A percentile compares a stretch with the other conserved stretches of the same genome.
Evolutionary conservation across 148 eudicot species (phyloP).

Genomic region (Nyssa sinensis): DNA sequence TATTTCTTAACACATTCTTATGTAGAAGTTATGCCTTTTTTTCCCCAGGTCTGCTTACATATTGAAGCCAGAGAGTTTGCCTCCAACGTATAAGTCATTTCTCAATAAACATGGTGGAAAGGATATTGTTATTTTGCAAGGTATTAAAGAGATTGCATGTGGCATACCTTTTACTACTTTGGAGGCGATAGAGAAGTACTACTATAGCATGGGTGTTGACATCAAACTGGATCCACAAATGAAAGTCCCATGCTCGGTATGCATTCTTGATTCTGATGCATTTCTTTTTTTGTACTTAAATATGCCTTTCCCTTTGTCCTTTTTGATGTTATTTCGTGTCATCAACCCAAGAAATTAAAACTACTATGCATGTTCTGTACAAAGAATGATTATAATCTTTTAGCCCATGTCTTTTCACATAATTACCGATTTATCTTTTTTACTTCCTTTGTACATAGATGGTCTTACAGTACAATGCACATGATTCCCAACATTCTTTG

Average conservation of each 20-base stretch:
- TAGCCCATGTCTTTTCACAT: not conserved
- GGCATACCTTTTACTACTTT: conserved; percentile 67
- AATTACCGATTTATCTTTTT: not conserved
- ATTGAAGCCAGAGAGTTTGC: conserved; percentile 85
- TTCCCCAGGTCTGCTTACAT: conserved; percentile 87
- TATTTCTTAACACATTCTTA: not conserved
- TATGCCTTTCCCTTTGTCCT: not conserved
- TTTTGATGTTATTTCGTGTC: not conserved
- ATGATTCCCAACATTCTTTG: no score
- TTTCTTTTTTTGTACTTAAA: not conserved
- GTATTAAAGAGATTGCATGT: conserved; percentile 64
- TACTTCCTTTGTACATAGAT: not conserved
- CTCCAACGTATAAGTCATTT: conserved; percentile 84
- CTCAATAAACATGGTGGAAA: conserved; percentile 98
- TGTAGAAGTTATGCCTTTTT: conserved; percentile 16
- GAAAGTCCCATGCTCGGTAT: conserved; percentile 96
- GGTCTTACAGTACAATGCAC: no score
- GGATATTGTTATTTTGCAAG: conserved; percentile 59
- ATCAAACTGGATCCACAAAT: conserved; percentile 81
- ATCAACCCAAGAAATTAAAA: not conserved
- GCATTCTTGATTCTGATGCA: conserved; percentile 11
- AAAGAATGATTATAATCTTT: not conserved
- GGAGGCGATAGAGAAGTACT: conserved; percentile 62
- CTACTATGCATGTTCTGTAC: not conserved
- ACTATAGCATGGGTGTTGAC: conserved; percentile 59